Conservation (phyloP, 2,329 filamentous ascomycete species). For the Ophiobolus disseminans region DNA sequence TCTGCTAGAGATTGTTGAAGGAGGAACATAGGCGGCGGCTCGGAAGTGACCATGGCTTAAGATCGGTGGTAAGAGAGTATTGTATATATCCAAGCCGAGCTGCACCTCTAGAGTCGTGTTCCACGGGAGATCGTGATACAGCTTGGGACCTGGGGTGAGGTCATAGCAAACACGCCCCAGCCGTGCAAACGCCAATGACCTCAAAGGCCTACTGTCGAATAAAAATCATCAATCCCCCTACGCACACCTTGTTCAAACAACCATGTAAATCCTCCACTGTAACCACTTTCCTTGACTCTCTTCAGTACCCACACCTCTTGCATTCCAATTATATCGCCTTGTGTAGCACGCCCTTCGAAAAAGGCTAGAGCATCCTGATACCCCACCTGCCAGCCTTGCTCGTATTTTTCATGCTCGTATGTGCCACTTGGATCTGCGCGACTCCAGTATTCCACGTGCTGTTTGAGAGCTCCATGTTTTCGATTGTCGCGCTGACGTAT, state of each 20-base stretch:
- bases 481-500: constrained; percentile 48
- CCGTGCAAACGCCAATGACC: neutral
- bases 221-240: constrained; percentile 55
- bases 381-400: constrained; percentile 63
- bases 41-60: constrained; percentile 1
- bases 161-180: constrained; percentile 1
- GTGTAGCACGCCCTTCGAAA: constrained; percentile 52
- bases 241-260: constrained; percentile 60
- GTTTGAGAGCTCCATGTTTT: constrained; percentile 45
- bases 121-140: constrained; percentile 3
- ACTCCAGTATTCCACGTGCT: constrained; percentile 62
- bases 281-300: constrained; percentile 60
- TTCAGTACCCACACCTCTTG: constrained; percentile 66
- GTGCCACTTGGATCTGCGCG: constrained; percentile 51
- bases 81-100: neutral
- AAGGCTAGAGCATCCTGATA: constrained; percentile 63
- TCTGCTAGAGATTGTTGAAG: no score
- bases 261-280: constrained; percentile 58
- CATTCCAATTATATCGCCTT: constrained; percentile 61
- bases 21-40: no score
- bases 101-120: neutral
- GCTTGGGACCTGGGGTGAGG: neutral
- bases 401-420: constrained; percentile 62
- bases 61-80: neutral
- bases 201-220: constrained; percentile 22